Evolutionary conservation across 345 rosid species (phyloP), one percentile per base, ranked within the genome.

Genomic region (Tarenaya hassleriana): DNA sequence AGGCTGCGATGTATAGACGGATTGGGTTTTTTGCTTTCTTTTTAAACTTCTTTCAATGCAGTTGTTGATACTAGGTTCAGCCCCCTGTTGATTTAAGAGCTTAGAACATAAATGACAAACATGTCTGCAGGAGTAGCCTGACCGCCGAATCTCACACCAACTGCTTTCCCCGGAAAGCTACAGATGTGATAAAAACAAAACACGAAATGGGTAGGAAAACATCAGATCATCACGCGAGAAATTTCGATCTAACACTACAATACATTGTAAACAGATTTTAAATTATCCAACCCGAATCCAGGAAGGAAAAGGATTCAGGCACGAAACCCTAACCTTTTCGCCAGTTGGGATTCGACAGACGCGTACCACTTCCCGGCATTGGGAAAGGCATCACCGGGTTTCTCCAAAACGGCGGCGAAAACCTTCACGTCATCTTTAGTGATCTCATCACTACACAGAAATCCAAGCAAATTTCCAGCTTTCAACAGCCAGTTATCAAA

Each of bases 131-230:
- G 47, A 55, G 69, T 79, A 64, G 63, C 84, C 43, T 50, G 44
- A 58, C 77, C 79, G 40, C 88, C 86, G 53, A 84, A 7, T 18
- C 70, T 73, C 15, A 91, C 98, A 19, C 96, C 95, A 38, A 64
- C 69, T 40, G 98, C 86, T 73, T 82, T 84, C 0, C 96, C 90
- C 1, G 96, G 95, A 66, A 91, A 87, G 66, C 96, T 91, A 58
- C 10, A 10, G 63, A 29, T n/a, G n/a, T n/a, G n/a, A n/a, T n/a
- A n/a, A 31, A 35, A 37, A 56, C n/a, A 10, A 49, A 62, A 29
- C 14, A 4, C n/a, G 7, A 39, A 9, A 56, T 16, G 12, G 19
- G 7, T 46, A 15, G 3, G 20, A 54, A 40, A n/a, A 40, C 4
- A 21, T 14, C 35, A 54, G 24, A n/a, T 19, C 4, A 21, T 14